phyloP scores from a whole-genome alignment of 306 rosid species.

The Lathyrus oleraceus region DNA sequence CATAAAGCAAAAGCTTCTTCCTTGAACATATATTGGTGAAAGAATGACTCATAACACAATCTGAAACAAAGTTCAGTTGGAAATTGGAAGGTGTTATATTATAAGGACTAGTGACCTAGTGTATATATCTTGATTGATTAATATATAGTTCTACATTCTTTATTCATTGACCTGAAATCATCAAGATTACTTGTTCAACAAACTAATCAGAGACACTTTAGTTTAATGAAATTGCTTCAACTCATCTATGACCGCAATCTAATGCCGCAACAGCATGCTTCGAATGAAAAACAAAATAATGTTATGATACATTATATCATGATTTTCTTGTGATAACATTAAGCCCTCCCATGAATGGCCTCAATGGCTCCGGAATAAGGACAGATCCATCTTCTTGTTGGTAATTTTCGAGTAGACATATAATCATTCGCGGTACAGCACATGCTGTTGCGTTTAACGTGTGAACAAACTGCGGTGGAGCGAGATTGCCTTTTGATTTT shows the following conservation, averaged over 20 bases:
- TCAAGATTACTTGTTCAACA: neutral
- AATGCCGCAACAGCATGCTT: constrained; percentile 39
- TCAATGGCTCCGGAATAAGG: constrained; percentile 72
- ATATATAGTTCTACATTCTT: neutral
- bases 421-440: constrained; percentile 86
- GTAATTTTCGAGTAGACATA: constrained; percentile 82
- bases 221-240: constrained; percentile 15
- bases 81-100: neutral
- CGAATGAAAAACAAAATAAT: constrained; percentile 30
- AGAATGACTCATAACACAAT: constrained; percentile 11
- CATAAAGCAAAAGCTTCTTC: neutral
- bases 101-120: constrained; percentile 28
- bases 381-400: constrained; percentile 88
- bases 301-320: constrained; percentile 31
- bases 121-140: constrained; percentile 36
- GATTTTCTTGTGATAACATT: constrained; percentile 53
- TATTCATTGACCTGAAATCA: neutral
- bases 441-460: constrained; percentile 96
- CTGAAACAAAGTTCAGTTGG: neutral
- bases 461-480: constrained; percentile 81
- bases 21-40: constrained; percentile 21
- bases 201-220: constrained; percentile 2
- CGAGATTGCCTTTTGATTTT: constrained; percentile 64
- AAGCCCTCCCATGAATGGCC: constrained; percentile 83
- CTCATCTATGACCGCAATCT: constrained; percentile 33